Evolutionary conservation across 805 yeast genomes (phyloP).

Genomic region (Ogataea siamensis): DNA sequence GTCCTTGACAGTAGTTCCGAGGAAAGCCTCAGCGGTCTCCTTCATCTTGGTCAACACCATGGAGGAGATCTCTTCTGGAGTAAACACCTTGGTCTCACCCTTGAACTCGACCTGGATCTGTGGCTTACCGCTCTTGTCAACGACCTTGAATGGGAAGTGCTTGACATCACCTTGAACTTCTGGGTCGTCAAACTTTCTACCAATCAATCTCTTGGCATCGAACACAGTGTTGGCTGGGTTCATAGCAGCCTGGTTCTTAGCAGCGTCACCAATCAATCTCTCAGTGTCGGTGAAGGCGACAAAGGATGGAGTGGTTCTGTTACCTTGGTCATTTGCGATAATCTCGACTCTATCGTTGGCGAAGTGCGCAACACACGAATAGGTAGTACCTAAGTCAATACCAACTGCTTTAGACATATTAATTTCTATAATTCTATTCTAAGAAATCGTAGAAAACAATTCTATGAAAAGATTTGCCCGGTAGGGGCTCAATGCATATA

Average conservation of each 20-base stretch:
- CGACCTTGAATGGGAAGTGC: conserved; percentile 82
- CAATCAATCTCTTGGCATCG: conserved; percentile 82
- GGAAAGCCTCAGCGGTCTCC: conserved; percentile 75
- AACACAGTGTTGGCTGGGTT: conserved; percentile 75
- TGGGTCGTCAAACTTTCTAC: conserved; percentile 73
- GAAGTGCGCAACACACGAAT: conserved; percentile 95
- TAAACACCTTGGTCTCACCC: conserved; percentile 66
- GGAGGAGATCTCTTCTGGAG: conserved; percentile 74
- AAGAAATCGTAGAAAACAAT: conserved; percentile 12
- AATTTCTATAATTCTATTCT: conserved; percentile 10
- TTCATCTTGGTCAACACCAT: conserved; percentile 82
- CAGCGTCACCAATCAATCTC: conserved; percentile 81
- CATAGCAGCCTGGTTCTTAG: conserved; percentile 80
- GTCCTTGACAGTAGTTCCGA: conserved; percentile 67
- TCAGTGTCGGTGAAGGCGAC: conserved; percentile 77
- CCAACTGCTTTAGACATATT: conserved; percentile 57
- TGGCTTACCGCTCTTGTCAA: conserved; percentile 65
- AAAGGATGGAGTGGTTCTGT: conserved; percentile 81
- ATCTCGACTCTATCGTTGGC: conserved; percentile 89
- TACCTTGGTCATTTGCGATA: conserved; percentile 86
- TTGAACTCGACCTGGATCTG: conserved; percentile 66
- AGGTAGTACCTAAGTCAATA: conserved; percentile 84
- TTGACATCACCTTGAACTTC: conserved; percentile 86
- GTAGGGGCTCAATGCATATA: conserved; percentile 5
- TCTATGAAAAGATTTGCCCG: conserved; percentile 11